Base-by-base conservation (phyloP, 2,329 filamentous ascomycete genomes). In the Cladophialophora chaetospira region DNA sequence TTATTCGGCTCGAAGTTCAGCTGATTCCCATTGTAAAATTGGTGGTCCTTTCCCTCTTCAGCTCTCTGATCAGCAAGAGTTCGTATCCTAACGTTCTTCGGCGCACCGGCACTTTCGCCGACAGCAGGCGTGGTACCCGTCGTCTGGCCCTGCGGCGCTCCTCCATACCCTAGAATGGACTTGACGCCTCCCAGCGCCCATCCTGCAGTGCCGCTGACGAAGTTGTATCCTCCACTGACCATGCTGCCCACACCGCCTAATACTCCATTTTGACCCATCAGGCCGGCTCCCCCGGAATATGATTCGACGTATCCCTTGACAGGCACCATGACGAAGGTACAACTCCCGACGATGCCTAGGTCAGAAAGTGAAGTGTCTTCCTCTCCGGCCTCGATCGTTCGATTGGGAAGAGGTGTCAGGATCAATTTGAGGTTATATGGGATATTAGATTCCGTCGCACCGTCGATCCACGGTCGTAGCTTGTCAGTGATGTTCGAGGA, bases 21-120 rank as follows among this genome's bases (percentile, higher is more conserved):
- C 85, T 88, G 89, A 68, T 96, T 97, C 1, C 92, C 92, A 68
- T 97, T 97, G 69, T 97, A 96, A 44, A 95, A 82, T 68, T 95
- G 87, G 42, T 85, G 81, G 15, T 57, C 51, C 8, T 61, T 86
- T 80, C 35, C 79, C 13, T 38, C 48, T 76, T 64, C 63, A 3
- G 56, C 57, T 17, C 79, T 75, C 35, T 79, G 75, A 57, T 86
- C 82, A 62, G 75, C 73, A 53, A 86, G 71, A 0, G 81, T 84
- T 47, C 78, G 73, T 23, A 81, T 72, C 35, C 75, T 77, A n/a
- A 72, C 68, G 4, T 70, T 69, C 2, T 53, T 55, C 33, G 53
- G 23, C 13, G 57, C 52, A 38, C 44, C 44, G 48, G 10, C 55
- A 53, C 23, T 63, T 63, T 28, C 62, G 45, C 23, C 58, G 15